Percentiles rank a stretch among this genome's conserved stretches.
Evolutionary conservation across 1,284 basidiomycete species (phyloP).

Genomic region (Cutaneotrichosporon cyanovorans): DNA sequence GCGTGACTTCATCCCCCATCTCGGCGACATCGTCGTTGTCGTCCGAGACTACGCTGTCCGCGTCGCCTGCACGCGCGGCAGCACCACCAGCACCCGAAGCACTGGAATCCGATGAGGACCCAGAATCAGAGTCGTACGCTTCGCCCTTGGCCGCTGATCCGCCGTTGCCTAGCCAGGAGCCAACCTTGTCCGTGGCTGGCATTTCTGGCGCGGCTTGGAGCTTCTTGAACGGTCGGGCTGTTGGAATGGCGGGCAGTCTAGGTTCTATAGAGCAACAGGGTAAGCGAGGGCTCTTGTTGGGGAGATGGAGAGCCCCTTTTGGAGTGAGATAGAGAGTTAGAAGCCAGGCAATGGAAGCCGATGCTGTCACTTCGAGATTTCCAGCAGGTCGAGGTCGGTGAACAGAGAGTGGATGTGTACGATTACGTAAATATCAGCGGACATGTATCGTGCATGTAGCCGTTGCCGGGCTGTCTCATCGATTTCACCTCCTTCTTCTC

Average conservation of each 20-base stretch:
- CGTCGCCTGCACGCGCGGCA: neutral
- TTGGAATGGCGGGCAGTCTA: slow-evolving; percentile 1
- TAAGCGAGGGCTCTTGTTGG: too few relatives aligned
- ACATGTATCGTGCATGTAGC: too few relatives aligned
- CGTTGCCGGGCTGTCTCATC: too few relatives aligned
- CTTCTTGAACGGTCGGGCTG: slow-evolving; percentile 24
- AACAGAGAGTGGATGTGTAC: too few relatives aligned
- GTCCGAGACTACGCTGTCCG: slow-evolving; percentile 7
- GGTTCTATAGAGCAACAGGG: neutral
- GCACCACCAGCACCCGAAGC: slow-evolving; percentile 15
- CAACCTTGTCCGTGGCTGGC: slow-evolving; percentile 40
- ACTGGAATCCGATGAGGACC: too few relatives aligned
- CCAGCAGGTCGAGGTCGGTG: too few relatives aligned
- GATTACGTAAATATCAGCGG: too few relatives aligned
- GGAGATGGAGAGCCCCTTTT: too few relatives aligned
- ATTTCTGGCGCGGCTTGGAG: slow-evolving; percentile 36
- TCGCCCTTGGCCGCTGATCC: slow-evolving; percentile 7
- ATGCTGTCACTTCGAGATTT: too few relatives aligned
- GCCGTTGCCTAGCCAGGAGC: slow-evolving; percentile 39
- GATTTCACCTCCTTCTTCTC: too few relatives aligned
- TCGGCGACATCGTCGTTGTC: slow-evolving; percentile 25
- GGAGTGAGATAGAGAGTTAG: too few relatives aligned
- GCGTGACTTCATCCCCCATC: slow-evolving; percentile 14
- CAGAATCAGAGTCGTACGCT: slow-evolving; percentile 30
- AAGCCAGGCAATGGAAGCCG: too few relatives aligned